Base-by-base conservation (phyloP, 1,139 yeast species). In the Blastobotrys raffinosifermentans region DNA sequence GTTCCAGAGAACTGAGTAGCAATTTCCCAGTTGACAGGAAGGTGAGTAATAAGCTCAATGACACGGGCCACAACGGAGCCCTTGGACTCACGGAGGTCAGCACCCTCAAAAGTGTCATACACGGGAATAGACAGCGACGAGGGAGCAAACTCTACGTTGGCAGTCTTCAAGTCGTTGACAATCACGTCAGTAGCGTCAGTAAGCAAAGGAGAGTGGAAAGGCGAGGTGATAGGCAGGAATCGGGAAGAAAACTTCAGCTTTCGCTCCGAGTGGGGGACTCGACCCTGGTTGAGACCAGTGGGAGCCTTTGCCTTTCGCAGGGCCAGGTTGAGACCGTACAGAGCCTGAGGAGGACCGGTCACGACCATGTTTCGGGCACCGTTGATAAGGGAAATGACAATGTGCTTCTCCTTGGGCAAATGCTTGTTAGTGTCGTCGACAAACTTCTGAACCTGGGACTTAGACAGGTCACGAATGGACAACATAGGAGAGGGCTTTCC, bases 401-500 rank as follows among this genome's bases (percentile, higher is more conserved):
- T 81, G 59, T 86, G 96, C 66, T 86, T 86, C 56, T 86, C 95
- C 41, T 70, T 67, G 52, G 98, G 97, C 66, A 91, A 77, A 66
- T 89, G 97, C 59, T 81, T 76, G 69, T 91, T 91, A 44, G 99
- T 91, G 63, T 78, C 78, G 47, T 79, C 81, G 50, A 91, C 85
- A 58, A 74, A 86, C 41, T 63, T 62, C 62, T 86, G 82, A 43
- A 91, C 93, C 65, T 85, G 89, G 29, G 75, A 77, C 51, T 73
- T 69, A 22, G 94, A 73, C 57, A 91, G 74, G 61, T 89, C 96
- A 63, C 96, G 79, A 46, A 91, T 76, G 10, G 96, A 82, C 60
- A 91, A 75, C 99, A 91, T 91, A 49, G 98, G 98, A 49, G 94
- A 81, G 48, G 98, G 98, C 57, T 78, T 74, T 51, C 99, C 98